Evolutionary conservation across 129 eudicot species (phyloP).

Genomic region (Flaveria robusta): DNA sequence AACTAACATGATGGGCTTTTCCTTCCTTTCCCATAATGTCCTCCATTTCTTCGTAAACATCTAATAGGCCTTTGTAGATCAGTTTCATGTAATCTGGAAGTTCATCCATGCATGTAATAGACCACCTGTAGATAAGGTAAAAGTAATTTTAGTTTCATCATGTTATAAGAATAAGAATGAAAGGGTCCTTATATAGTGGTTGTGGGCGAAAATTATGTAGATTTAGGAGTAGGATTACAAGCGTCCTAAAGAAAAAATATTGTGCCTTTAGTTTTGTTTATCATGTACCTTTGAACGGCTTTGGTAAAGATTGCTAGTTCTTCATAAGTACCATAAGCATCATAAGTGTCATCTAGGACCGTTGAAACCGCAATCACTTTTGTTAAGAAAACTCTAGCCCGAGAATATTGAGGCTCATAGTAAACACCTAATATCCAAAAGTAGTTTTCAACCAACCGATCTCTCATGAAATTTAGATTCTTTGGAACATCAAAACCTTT

Average conservation of each 20-base stretch:
- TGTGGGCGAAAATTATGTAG: no score
- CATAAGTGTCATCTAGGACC: constrained; percentile 1
- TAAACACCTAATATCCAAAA: not conserved
- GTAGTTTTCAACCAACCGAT: not conserved
- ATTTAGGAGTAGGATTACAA: not conserved
- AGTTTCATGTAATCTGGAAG: constrained; percentile 5
- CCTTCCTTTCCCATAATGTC: not conserved
- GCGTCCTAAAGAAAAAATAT: not conserved
- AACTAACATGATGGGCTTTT: not conserved
- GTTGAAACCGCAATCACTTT: not conserved
- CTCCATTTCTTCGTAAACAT: not conserved
- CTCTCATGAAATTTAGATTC: not conserved
- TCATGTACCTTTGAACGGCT: not conserved
- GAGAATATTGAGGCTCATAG: constrained; percentile 6
- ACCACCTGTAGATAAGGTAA: not conserved
- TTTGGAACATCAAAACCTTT: not conserved
- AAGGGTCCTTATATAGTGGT: no score
- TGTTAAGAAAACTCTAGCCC: not conserved
- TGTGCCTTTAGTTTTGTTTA: not conserved
- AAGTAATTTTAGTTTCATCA: not conserved
- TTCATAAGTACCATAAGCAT: not conserved
- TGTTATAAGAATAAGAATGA: not conserved
- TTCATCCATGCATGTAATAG: not conserved
- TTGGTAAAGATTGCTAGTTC: not conserved
- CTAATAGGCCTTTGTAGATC: not conserved